Evolutionary conservation across 805 yeast genomes (phyloP), one percentile per base, ranked within the genome.

Genomic region (Grigorovia yakushimaensis): DNA sequence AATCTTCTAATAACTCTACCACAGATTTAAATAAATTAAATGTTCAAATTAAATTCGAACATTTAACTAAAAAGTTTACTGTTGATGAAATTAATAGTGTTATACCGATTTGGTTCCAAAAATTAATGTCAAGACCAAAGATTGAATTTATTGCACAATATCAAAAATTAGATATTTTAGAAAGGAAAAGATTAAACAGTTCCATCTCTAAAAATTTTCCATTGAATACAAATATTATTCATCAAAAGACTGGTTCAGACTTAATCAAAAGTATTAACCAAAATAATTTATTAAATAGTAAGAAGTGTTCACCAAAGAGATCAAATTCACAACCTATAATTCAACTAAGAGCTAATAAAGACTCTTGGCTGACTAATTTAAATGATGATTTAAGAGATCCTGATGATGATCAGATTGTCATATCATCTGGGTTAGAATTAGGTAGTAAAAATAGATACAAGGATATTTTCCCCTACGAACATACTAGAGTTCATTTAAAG

Each of bases 381-480:
- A 57, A 57, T 23, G 45, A 53, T 4, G 60, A 57, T 27, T 52
- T 54, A 20, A 54, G 56, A 23, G 50, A 48, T 37, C 51, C 48
- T 15, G 57, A 57, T 13, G 58, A 54, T 30, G 57, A 54, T 15
- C 47, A 47, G 27, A 48, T 79, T 20, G 60, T 70, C 24, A 74
- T 85, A 30, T 77, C 81, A 35, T 78, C 83, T 5, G 96, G 96
- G 6, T 80, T 88, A 39, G 95, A 88, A 63, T 72, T 80, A 40
- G 91, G 94, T 22, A 64, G 74, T 46, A 88, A 88, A 59, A 88
- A 89, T 64, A 68, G 98, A 50, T 89, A 89, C 69, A 84, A 85
- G 57, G 95, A 89, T 62, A 85, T 89, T 40, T 82, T 84, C 58
- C 88, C 95, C 4, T 89, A 78, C 64, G 94, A 86, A 59, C 91